Conservation (phyloP, 768 basidiomycete genomes). For the Lyophyllum semitale region DNA sequence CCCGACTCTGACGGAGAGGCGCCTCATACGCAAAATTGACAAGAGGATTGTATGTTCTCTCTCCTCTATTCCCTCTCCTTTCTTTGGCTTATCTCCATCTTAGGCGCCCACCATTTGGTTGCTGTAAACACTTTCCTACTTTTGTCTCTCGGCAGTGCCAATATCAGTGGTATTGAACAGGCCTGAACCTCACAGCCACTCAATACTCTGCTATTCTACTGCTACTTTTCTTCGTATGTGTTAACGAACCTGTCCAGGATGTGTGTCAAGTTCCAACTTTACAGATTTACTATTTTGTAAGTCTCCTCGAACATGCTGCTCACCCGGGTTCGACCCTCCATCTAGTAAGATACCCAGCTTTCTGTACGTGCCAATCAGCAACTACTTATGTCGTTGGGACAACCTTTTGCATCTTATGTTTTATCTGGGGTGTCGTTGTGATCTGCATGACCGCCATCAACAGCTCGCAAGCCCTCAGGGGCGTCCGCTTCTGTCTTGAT, state of each 20-base stretch:
- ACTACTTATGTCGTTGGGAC: too few relatives aligned
- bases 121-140: background rate
- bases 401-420: background rate
- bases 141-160: background rate
- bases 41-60: background rate
- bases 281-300: constrained; percentile 24
- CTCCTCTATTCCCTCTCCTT: background rate
- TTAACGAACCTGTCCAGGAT: background rate
- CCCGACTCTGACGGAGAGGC: background rate
- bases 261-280: background rate
- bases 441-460: background rate
- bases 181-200: constrained; percentile 10
- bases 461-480: background rate
- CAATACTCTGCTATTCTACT: constrained; percentile 18
- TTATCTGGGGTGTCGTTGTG: background rate
- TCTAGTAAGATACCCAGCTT: constrained; percentile 3
- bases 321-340: constrained; percentile 16
- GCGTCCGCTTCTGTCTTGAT: background rate
- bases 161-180: constrained; percentile 6
- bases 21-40: background rate
- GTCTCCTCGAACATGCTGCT: constrained; percentile 25
- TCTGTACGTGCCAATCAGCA: background rate
- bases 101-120: background rate
- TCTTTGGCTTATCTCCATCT: background rate
- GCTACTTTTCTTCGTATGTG: constrained; percentile 14